A percentile compares a stretch with the other conserved stretches of the same genome.
Evolutionary conservation across 805 yeast species (phyloP).

Genomic region (Yamadazyma endophytica): DNA sequence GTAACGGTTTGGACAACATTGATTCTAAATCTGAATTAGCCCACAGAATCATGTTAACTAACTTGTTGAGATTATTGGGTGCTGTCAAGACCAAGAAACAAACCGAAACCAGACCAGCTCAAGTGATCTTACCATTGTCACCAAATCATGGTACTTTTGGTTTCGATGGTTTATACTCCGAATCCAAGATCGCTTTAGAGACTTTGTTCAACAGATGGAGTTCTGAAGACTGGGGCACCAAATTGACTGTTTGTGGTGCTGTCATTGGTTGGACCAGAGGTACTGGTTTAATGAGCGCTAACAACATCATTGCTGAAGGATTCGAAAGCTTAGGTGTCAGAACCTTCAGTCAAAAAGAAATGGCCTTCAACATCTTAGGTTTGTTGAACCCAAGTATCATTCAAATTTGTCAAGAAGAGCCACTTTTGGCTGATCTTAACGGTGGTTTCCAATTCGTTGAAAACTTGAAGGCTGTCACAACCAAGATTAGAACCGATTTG

Average conservation of each 20-base stretch:
- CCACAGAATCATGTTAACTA: constrained; percentile 97
- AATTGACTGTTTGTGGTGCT: constrained; percentile 96
- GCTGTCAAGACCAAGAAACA: constrained; percentile 80
- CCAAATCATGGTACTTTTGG: constrained; percentile 99
- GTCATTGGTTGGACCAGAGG: constrained; percentile 99
- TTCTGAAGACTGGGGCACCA: constrained; percentile 94
- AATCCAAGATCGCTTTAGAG: constrained; percentile 92
- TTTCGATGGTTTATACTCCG: constrained; percentile 96
- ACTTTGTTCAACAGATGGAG: constrained; percentile 98
- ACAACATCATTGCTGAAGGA: constrained; percentile 96
- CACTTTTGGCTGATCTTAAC: constrained; percentile 96
- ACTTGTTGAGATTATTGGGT: constrained; percentile 89
- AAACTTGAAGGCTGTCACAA: constrained; percentile 84
- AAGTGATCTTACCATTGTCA: constrained; percentile 91
- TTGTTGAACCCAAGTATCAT: constrained; percentile 82
- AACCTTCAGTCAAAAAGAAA: constrained; percentile 97
- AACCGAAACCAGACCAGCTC: constrained; percentile 95
- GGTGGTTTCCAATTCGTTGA: constrained; percentile 97
- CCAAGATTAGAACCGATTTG: constrained; percentile 71
- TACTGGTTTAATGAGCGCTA: constrained; percentile 97
- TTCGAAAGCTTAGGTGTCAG: constrained; percentile 94
- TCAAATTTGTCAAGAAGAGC: constrained; percentile 84
- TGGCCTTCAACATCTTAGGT: constrained; percentile 98
- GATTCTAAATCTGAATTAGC: constrained; percentile 97
- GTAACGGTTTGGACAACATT: constrained; percentile 88